Conservation (phyloP, 2,329 filamentous ascomycete genomes). For the Bipolaris bicolor region DNA sequence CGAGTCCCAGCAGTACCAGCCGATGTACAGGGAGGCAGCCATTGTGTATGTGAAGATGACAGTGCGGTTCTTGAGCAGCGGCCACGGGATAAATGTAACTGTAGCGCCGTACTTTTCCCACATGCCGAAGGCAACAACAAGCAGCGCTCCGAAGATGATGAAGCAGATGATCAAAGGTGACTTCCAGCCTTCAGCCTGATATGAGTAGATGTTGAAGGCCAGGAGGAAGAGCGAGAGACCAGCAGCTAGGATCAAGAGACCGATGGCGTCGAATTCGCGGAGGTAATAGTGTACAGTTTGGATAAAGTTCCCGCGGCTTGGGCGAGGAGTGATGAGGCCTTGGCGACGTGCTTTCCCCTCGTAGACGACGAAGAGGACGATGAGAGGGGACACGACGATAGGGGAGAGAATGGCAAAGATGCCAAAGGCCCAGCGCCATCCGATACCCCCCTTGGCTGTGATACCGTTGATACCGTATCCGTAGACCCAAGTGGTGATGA, state of each 20-base stretch:
- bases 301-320: slow-evolving; percentile 54
- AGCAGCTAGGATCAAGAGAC: slow-evolving; percentile 65
- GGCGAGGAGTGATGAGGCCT: slow-evolving; percentile 57
- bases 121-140: slow-evolving; percentile 47
- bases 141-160: slow-evolving; percentile 48
- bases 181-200: slow-evolving; percentile 42
- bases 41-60: slow-evolving; percentile 61
- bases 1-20: slow-evolving; percentile 49
- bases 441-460: slow-evolving; percentile 55
- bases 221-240: slow-evolving; percentile 72
- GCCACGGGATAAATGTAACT: slow-evolving; percentile 53
- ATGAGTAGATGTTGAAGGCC: slow-evolving; percentile 64
- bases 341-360: slow-evolving; percentile 64
- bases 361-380: slow-evolving; percentile 62
- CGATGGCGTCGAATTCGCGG: slow-evolving; percentile 68
- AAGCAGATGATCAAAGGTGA: slow-evolving; percentile 51
- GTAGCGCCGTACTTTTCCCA: slow-evolving; percentile 52
- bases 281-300: slow-evolving; percentile 62
- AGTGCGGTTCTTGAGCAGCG: slow-evolving; percentile 58
- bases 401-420: slow-evolving; percentile 70
- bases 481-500: slow-evolving; percentile 42
- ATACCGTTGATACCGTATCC: slow-evolving; percentile 41
- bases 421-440: slow-evolving; percentile 72
- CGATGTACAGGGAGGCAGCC: slow-evolving; percentile 46
- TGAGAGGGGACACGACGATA: slow-evolving; percentile 65